phyloP scores from a whole-genome alignment of 176 grass and related monocot species.

The Triticum monococcum region DNA sequence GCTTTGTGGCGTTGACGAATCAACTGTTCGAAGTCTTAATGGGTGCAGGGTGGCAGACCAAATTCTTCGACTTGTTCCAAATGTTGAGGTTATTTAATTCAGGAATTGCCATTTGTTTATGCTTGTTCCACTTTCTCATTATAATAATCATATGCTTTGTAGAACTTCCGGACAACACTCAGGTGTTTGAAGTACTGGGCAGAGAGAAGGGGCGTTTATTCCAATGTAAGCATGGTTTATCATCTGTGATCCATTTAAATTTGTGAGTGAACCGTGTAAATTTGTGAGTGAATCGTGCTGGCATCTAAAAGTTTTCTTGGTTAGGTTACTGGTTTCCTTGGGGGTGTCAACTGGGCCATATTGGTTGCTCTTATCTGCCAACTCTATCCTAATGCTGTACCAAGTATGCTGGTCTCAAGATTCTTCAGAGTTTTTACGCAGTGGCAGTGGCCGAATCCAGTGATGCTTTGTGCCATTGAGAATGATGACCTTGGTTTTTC shows the following conservation, averaged over 20 bases:
- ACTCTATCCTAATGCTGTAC: constrained; percentile 92
- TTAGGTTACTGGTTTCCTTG: constrained; percentile 95
- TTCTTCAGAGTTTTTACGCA: constrained; percentile 95
- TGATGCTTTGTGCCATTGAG: constrained; percentile 90
- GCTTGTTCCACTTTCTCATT: not conserved
- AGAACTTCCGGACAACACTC: constrained; percentile 85
- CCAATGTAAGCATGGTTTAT: constrained; percentile 63
- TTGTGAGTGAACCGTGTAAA: not conserved
- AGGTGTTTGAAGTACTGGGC: constrained; percentile 96
- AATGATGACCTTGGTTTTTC: constrained; percentile 79
- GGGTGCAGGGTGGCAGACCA: constrained; percentile 93
- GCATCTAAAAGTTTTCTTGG: constrained; percentile 15
- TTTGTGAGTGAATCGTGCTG: not conserved
- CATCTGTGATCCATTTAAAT: not conserved
- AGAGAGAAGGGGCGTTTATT: constrained; percentile 89
- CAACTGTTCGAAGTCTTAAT: constrained; percentile 93
- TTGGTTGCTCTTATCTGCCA: constrained; percentile 87
- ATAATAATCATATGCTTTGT: constrained; percentile 43
- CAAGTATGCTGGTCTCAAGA: constrained; percentile 91
- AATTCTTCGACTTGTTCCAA: constrained; percentile 92
- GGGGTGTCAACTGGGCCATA: constrained; percentile 95
- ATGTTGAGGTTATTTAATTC: constrained; percentile 62
- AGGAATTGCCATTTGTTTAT: constrained; percentile 20
- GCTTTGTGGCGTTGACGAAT: constrained; percentile 78
- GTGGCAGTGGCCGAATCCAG: constrained; percentile 96